These are phyloP conservation scores for Backusella morwellensis DNA, from an alignment of 192 early-diverging fungal species.

Conservation along the genomic window DNA sequence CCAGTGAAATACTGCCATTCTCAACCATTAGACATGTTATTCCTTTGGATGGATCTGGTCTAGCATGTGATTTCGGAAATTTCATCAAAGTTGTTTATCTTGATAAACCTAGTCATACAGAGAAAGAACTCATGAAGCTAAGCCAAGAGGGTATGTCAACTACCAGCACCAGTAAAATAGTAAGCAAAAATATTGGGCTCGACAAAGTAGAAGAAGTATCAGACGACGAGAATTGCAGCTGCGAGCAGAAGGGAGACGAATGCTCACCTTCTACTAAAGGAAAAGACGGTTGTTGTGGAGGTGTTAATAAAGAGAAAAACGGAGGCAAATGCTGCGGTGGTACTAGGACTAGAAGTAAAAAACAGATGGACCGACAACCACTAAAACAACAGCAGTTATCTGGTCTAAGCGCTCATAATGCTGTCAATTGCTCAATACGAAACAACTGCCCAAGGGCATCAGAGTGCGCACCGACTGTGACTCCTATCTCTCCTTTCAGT, in stretches of 20 bases:
- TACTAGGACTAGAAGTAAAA: not conserved
- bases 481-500: not conserved
- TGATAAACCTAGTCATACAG: slow-evolving; percentile 11
- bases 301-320: slow-evolving; percentile 15
- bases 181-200: not conserved
- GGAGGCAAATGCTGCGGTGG: slow-evolving; percentile 12
- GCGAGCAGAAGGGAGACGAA: not conserved
- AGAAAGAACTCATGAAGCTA: slow-evolving; percentile 2
- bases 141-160: not conserved
- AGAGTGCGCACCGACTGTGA: not conserved
- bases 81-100: slow-evolving; percentile 34
- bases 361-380: not conserved
- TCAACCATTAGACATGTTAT: slow-evolving; percentile 25
- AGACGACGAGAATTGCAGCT: not conserved
- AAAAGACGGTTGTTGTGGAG: slow-evolving; percentile 9
- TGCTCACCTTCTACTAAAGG: not conserved
- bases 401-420: not conserved
- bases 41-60: slow-evolving; percentile 22
- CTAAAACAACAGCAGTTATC: not conserved
- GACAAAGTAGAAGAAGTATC: not conserved
- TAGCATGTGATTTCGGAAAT: slow-evolving; percentile 39
- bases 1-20: slow-evolving; percentile 28
- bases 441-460: slow-evolving; percentile 5
- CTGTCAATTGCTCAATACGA: not conserved
- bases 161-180: not conserved